These are phyloP conservation scores for Scutellaria barbata DNA, from an alignment of 257 asterid genomes.

Conservation along the genomic window DNA sequence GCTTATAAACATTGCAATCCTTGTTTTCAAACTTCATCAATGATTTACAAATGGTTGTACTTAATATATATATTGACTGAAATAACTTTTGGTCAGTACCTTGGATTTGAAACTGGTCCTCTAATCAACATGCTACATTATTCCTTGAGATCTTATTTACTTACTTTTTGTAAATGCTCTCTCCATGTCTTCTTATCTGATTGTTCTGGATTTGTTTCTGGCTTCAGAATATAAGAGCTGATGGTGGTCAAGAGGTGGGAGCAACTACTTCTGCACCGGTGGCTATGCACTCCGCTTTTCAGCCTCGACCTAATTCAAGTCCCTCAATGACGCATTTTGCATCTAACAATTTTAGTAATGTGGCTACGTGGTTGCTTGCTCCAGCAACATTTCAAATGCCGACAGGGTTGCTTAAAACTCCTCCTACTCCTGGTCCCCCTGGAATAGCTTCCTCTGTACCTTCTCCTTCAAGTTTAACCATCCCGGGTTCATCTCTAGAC, in stretches of 20 bases:
- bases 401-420: constrained; percentile 56
- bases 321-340: constrained; percentile 47
- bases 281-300: constrained; percentile 53
- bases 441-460: constrained; percentile 60
- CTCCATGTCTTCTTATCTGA: constrained; percentile 26
- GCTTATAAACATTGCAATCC: not conserved
- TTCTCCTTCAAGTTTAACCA: constrained; percentile 50
- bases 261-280: constrained; percentile 50
- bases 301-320: constrained; percentile 53
- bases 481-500: constrained; percentile 47
- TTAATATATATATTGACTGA: not conserved
- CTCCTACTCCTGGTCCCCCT: constrained; percentile 59
- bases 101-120: not conserved
- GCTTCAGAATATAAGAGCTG: constrained; percentile 59
- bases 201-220: constrained; percentile 30
- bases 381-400: constrained; percentile 63
- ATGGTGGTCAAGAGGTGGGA: constrained; percentile 52
- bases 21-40: constrained; percentile 9
- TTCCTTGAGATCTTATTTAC: constrained; percentile 12
- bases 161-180: constrained; percentile 14
- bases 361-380: constrained; percentile 54
- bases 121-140: not conserved
- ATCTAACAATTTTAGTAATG: constrained; percentile 46
- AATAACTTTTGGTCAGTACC: not conserved
- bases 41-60: not conserved